Percentiles rank a stretch among this genome's conserved stretches.
Conservation (phyloP, 768 basidiomycete genomes). For the Cystobasidium ongulense region DNA sequence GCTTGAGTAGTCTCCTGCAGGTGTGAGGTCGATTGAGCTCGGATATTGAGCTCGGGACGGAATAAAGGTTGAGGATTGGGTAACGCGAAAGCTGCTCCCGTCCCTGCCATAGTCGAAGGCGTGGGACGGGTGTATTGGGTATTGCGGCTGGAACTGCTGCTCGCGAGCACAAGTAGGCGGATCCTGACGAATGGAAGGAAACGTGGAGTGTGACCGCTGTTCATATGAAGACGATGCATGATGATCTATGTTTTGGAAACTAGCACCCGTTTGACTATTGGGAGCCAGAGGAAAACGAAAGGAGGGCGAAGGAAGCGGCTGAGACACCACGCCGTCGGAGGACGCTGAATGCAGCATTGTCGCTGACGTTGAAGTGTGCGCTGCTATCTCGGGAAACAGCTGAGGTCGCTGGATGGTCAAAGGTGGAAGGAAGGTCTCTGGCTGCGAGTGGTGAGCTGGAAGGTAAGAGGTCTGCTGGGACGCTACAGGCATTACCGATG, state of each 20-base stretch:
- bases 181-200: not conserved
- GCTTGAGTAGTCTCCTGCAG: not conserved
- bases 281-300: not conserved
- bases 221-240: not conserved
- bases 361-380: too few relatives aligned
- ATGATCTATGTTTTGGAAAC: too few relatives aligned
- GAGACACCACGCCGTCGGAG: too few relatives aligned
- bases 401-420: too few relatives aligned
- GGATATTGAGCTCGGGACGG: not conserved
- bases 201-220: not conserved
- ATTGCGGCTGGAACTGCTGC: not conserved
- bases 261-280: not conserved
- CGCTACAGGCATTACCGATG: not conserved
- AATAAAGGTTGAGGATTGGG: not conserved
- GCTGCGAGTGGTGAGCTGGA: too few relatives aligned
- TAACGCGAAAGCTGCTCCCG: constrained; percentile 2
- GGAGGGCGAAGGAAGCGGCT: not conserved
- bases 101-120: not conserved
- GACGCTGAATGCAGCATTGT: too few relatives aligned
- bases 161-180: not conserved
- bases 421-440: too few relatives aligned
- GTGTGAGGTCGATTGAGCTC: not conserved
- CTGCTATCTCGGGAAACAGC: too few relatives aligned
- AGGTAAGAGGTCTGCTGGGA: not conserved
- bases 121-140: not conserved